Base-by-base conservation (phyloP, 208 protist species). In the Crithidia mellificae region DNA sequence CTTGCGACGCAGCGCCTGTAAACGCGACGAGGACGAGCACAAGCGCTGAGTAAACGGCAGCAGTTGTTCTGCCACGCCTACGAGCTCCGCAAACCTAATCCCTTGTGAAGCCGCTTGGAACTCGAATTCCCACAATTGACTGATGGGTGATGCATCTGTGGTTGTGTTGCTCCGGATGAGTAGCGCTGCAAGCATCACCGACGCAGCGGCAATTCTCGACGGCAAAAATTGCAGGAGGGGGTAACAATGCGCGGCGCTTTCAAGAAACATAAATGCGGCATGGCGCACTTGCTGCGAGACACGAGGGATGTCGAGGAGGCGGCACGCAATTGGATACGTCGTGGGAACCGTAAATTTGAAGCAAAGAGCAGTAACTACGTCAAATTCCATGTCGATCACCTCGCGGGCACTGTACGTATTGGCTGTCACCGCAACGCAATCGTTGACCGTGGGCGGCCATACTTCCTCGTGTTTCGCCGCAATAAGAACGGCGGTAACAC, bases 401-500 rank as follows among this genome's bases (percentile, higher is more conserved):
- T 97, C 88, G 0, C 72, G 44, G 6, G 69, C 66, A 25, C 70
- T 82, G 69, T 97, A 98, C 1, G 93, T 95, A 75, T 94, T 96
- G 27, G 93, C 95, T 19, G 87, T 87, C 55, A 98, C 96, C 47
- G 92, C 92, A 24, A 97, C 92, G 63, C 94, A 98, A 32, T 97
- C 91, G n/a, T 93, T 90, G 36, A 98, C 83, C 0, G 74, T 77
- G 5, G 93, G 95, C 8, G 93, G 85, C 83, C 80, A 89, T 39
- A 98, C 85, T 67, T 97, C 92, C 58, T 97, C 91, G 74, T 96
- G 94, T 68, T 98, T 98, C 24, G 87, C 77, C 14, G 92, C 86
- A 44, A 98, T 88, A 14, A 97, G 72, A 53, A 98, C 61, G 38
- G 90, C 86, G 12, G 91, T 84, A 22, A 96, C 84, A 9, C 93